Percentiles rank a stretch among this genome's conserved stretches.
These are phyloP conservation scores for Solanum hybrid DNA, from an alignment of 305 asterid species.

Conservation along the genomic window DNA sequence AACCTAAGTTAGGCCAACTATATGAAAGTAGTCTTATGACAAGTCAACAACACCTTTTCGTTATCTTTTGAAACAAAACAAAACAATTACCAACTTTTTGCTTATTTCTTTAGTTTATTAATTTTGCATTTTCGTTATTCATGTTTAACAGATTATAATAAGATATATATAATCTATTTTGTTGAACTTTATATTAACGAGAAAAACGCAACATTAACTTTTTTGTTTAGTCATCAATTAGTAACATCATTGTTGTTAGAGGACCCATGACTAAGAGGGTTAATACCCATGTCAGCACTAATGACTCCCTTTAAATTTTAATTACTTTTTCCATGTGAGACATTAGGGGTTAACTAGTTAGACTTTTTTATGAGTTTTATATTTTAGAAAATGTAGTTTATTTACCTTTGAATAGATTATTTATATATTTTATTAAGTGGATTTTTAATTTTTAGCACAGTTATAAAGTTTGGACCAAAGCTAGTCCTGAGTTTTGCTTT, in stretches of 20 bases:
- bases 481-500: neutral
- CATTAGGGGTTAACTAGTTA: neutral
- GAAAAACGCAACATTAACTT: neutral
- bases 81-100: neutral
- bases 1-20: constrained; percentile 4
- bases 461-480: neutral
- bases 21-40: neutral
- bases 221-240: neutral
- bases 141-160: neutral
- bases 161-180: neutral
- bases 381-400: neutral
- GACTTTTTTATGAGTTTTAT: neutral
- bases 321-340: neutral
- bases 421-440: neutral
- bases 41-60: neutral
- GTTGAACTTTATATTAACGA: neutral
- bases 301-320: neutral
- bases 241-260: constrained; percentile 4
- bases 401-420: neutral
- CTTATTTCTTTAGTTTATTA: neutral
- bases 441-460: neutral
- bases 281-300: neutral
- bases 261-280: constrained; percentile 2
- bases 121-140: neutral
- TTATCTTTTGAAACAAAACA: neutral